A percentile compares a stretch with the other conserved stretches of the same genome.
These are phyloP conservation scores for Fusarium sp. DNA, from an alignment of 2,329 filamentous ascomycete genomes.

Conservation along the genomic window DNA sequence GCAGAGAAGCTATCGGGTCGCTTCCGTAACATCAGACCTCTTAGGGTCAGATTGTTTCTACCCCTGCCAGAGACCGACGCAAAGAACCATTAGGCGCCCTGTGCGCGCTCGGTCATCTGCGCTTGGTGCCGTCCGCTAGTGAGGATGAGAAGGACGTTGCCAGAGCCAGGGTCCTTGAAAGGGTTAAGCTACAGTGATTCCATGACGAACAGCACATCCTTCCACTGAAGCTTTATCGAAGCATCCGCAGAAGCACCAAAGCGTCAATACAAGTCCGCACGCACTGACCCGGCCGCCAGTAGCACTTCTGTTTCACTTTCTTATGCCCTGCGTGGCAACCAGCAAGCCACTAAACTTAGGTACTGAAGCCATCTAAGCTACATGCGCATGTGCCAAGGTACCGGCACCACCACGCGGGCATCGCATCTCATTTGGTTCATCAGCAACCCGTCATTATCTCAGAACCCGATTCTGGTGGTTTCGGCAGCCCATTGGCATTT, in stretches of 20 bases:
- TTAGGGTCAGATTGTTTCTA: slow-evolving; percentile 12
- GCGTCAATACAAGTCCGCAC: slow-evolving; percentile 25
- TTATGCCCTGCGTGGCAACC: slow-evolving; percentile 29
- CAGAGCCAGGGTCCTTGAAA: slow-evolving; percentile 38
- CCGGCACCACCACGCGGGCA: slow-evolving; percentile 30
- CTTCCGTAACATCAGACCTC: slow-evolving; percentile 29
- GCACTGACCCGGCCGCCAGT: slow-evolving; percentile 37
- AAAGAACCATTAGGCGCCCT: slow-evolving; percentile 40
- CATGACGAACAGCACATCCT: slow-evolving; percentile 34
- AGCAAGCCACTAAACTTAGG: slow-evolving; percentile 29
- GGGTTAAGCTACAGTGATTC: slow-evolving; percentile 27
- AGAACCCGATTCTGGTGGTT: slow-evolving; percentile 14
- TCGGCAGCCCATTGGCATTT: slow-evolving; percentile 11
- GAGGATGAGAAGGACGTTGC: slow-evolving; percentile 31
- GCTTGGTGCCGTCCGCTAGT: slow-evolving; percentile 45
- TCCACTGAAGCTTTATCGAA: slow-evolving; percentile 43
- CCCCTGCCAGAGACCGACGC: slow-evolving; percentile 15
- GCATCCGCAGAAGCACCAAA: slow-evolving; percentile 41
- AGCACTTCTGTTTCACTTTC: slow-evolving; percentile 37
- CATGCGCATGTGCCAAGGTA: slow-evolving; percentile 34
- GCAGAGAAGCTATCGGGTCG: slow-evolving; percentile 35
- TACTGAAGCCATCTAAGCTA: slow-evolving; percentile 24
- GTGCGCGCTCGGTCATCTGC: slow-evolving; percentile 50
- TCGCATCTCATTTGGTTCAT: slow-evolving; percentile 3
- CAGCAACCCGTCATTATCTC: slow-evolving; percentile 16